Base-by-base conservation (phyloP, 1,284 basidiomycete species). In the Ganoderma boninense region DNA sequence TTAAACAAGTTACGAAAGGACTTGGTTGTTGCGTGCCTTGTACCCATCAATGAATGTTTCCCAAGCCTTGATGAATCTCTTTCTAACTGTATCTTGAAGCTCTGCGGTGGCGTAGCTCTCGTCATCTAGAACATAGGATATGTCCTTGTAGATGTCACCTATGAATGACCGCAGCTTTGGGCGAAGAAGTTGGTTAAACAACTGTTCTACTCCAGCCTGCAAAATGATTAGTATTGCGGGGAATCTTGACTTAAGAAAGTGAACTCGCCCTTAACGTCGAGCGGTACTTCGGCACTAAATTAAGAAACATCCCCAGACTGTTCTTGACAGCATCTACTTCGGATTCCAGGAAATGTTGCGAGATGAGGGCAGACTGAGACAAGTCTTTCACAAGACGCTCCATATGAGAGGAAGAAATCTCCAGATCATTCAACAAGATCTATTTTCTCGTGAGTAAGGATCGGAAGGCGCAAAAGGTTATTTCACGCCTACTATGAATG, bases 101-200 rank as follows among this genome's bases (percentile, higher is more conserved):
- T 98, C 97, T 1, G 95, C 92, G 2, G 89, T 84, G 2, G 92
- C 85, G 79, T 97, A 99, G 0, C 84, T 82, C 67, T 97, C 96
- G 69, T 99, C 97, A 77, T 98, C 95, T 18, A 98, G 83, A 20
- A 95, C 82, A 79, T 99, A 99, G 4, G 90, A 90, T 2, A 96
- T 87, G 71, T 97, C 97, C 77, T 92, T 94, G 81, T 98, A 98
- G 13, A 96, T 89, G 68, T 99, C 97, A 4, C 90, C 82, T 49
- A 99, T 87, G 61, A 99, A 84, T 14, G 90, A 92, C 23, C 97
- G 90, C 43, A 99, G 80, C 69, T 92, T 92, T 0, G 97, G 95
- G 32, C 96, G 88, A 68, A 97, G 88, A 11, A 98, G 86, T 78
- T 98, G 96, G 73, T 95, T 97, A 85, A 99, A 99, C 29, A 99